Base-by-base conservation (phyloP, 225 moss, liverwort and hornwort species). In the Pseudoscleropodium purum region DNA sequence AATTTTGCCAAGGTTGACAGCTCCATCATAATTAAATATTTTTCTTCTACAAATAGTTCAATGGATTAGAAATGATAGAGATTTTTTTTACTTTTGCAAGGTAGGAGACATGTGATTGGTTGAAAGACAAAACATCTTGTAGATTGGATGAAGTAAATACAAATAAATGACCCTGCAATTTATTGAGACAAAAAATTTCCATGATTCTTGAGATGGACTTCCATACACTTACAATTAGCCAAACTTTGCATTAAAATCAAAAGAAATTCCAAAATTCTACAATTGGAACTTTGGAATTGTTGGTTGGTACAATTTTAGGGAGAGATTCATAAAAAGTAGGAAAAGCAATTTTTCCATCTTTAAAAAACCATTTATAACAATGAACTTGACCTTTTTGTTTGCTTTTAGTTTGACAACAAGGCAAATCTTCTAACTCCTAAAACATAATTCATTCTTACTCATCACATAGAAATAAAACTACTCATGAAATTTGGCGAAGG, bases 161-260 rank as follows among this genome's bases (percentile, higher is more conserved):
- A 52, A 52, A 52, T 27, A 74, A 74, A 6, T 0, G 0, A 0
- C 45, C 29, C 0, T 17, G 0, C 2, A 3, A 73, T 41, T 41
- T 27, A 5, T 43, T 3, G 3, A 27, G 16, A 73, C 26, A 26
- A 72, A 41, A 8, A 73, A 5, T 43, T 4, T 2, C 4, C 1
- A 3, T 1, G 25, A 14, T 3, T 27, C 9, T 74, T 17, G 5
- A 74, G 18, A 18, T 1, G 2, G 10, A 74, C 30, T 30, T 74
- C 18, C 0, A 47, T 74, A 4, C 4, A 74, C 18, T 45, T 30
- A 18, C 10, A 45, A 74, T 74, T 29, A 10, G 1, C 45, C 45
- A 29, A 29, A 17, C 2, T 5, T 73, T 27, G 9, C 2, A 39
- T 25, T 4, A 73, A 73, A 43, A 7, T 8, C 29, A 74, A 30